Percentiles rank a stretch among this genome's conserved stretches.
Conservation (phyloP, 1,139 yeast species). For the Nakaseomyces delphensis region DNA sequence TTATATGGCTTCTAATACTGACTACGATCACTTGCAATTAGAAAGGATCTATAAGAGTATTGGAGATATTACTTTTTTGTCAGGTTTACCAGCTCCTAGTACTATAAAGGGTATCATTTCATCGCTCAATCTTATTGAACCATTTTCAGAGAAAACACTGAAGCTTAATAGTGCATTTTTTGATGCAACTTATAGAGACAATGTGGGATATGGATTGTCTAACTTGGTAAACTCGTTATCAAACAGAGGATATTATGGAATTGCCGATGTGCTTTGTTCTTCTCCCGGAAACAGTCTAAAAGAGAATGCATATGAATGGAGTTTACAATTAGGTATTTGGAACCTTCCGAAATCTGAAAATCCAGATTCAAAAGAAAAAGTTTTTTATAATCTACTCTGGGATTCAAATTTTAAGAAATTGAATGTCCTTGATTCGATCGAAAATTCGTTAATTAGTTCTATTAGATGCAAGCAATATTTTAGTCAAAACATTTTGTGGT, state of each 20-base stretch:
- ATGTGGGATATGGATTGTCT: constrained; percentile 36
- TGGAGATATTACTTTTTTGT: constrained; percentile 52
- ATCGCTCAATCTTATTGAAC: constrained; percentile 34
- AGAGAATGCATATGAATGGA: constrained; percentile 21
- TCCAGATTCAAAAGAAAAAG: constrained; percentile 15
- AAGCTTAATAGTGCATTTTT: constrained; percentile 49
- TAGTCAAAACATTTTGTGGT: not conserved
- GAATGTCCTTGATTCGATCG: not conserved
- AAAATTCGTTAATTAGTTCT: constrained; percentile 7
- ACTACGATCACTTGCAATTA: constrained; percentile 24
- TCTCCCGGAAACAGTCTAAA: not conserved
- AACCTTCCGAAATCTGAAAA: constrained; percentile 20
- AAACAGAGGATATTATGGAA: constrained; percentile 23
- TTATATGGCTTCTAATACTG: constrained; percentile 14
- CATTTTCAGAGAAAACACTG: constrained; percentile 37
- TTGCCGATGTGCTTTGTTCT: constrained; percentile 18
- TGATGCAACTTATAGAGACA: constrained; percentile 50
- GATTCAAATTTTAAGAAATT: constrained; percentile 3
- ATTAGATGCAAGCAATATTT: constrained; percentile 1
- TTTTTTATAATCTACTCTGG: constrained; percentile 20
- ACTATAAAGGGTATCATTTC: constrained; percentile 44
- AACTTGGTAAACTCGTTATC: constrained; percentile 14
- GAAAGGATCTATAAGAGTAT: constrained; percentile 37
- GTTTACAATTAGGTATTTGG: constrained; percentile 26
- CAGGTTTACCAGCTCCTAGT: constrained; percentile 55